Evolutionary conservation across 2,329 filamentous ascomycete species (phyloP).

Genomic region (Pseudocercospora eumusae): DNA sequence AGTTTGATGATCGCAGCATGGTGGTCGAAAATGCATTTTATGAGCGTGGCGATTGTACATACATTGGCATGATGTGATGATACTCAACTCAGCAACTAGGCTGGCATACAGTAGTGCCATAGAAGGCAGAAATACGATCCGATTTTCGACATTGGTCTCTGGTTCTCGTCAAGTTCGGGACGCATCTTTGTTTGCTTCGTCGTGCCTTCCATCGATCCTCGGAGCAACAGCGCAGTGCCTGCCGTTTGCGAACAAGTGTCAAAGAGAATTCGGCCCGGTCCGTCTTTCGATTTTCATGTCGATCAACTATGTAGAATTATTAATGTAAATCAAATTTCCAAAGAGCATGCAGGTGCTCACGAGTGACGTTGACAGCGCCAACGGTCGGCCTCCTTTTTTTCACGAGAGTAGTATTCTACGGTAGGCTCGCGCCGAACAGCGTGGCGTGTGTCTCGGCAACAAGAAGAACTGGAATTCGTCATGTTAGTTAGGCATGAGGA

Average conservation of each 20-base stretch:
- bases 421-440: slow-evolving; percentile 3
- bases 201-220: too few relatives aligned
- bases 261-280: too few relatives aligned
- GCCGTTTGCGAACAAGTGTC: too few relatives aligned
- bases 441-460: neutral
- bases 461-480: neutral
- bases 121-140: neutral
- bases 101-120: neutral
- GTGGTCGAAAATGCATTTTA: neutral
- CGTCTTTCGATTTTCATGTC: too few relatives aligned
- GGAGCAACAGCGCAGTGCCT: too few relatives aligned
- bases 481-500: too few relatives aligned
- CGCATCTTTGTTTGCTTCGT: too few relatives aligned
- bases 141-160: neutral
- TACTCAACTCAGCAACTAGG: slow-evolving; percentile 2
- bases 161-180: neutral
- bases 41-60: neutral
- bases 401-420: too few relatives aligned
- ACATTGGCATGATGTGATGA: slow-evolving; percentile 4
- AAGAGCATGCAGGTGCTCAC: neutral
- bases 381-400: neutral
- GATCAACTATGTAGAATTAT: too few relatives aligned
- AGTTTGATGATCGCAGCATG: neutral
- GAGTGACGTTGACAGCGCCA: neutral
- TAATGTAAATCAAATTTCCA: too few relatives aligned